Conservation (phyloP, 768 basidiomycete genomes). For the Suillus cothurnatus region DNA sequence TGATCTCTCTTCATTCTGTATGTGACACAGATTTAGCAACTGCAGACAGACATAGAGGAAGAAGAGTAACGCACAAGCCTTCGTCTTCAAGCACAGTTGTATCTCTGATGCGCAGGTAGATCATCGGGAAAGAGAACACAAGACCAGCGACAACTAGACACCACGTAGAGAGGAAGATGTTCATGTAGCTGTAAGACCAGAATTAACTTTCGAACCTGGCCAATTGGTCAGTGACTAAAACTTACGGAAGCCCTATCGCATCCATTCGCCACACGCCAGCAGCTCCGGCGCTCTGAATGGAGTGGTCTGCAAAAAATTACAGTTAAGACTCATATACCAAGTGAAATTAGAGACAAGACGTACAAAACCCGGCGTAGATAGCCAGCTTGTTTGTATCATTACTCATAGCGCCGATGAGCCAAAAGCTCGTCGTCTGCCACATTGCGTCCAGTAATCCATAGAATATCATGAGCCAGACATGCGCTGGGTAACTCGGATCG, state of each 20-base stretch:
- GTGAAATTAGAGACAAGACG: constrained; percentile 25
- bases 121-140: constrained; percentile 71
- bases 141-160: constrained; percentile 62
- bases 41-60: not conserved
- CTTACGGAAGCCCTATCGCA: constrained; percentile 63
- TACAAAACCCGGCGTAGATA: constrained; percentile 78
- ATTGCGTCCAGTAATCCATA: constrained; percentile 76
- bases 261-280: constrained; percentile 74
- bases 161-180: constrained; percentile 75
- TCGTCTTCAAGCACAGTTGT: constrained; percentile 57
- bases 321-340: not conserved
- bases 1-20: constrained; percentile 4
- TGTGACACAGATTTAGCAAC: not conserved
- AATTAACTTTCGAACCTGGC: constrained; percentile 2
- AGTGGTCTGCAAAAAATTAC: constrained; percentile 52
- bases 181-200: constrained; percentile 50
- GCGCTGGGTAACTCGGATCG: constrained; percentile 22
- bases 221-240: constrained; percentile 11
- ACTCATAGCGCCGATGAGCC: constrained; percentile 83
- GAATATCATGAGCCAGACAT: constrained; percentile 63
- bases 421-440: constrained; percentile 81
- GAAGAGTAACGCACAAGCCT: constrained; percentile 43
- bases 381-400: constrained; percentile 79
- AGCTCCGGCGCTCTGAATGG: constrained; percentile 73
- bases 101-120: constrained; percentile 64